These are phyloP conservation scores for Codiaeum variegatum DNA, from an alignment of 441 rosid genomes.

Conservation along the genomic window DNA sequence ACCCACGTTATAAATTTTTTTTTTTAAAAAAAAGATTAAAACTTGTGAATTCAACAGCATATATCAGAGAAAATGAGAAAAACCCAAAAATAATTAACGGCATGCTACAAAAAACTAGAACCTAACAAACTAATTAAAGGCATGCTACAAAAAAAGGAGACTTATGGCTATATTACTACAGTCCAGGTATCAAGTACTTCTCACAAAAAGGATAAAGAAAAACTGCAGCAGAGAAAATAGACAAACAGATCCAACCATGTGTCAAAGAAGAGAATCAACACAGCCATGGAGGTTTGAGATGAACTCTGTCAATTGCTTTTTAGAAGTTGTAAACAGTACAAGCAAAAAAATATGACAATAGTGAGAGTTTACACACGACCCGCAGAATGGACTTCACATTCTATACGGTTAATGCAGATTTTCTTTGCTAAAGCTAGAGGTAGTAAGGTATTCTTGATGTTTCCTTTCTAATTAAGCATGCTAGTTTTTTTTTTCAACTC, in stretches of 20 bases:
- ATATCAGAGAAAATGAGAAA: conserved; percentile 1
- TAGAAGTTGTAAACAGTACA: conserved; percentile 56
- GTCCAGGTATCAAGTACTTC: neutral
- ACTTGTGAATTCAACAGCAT: neutral
- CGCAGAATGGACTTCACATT: no score
- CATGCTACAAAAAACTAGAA: no score
- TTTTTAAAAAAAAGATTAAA: neutral
- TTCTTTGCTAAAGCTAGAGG: no score
- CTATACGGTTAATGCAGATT: no score
- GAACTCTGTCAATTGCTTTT: conserved; percentile 61
- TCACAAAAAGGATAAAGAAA: neutral
- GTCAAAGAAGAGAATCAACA: conserved; percentile 77
- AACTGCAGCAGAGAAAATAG: conserved; percentile 22
- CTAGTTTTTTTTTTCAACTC: no score
- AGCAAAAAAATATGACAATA: neutral
- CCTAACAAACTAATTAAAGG: no score
- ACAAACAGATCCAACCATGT: conserved; percentile 94
- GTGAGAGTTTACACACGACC: neutral
- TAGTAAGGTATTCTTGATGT: no score
- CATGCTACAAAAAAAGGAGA: neutral
- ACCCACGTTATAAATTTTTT: neutral
- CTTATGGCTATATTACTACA: neutral
- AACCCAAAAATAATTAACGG: no score
- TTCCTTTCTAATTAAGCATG: no score
- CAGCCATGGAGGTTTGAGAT: conserved; percentile 74